Conservation (phyloP, 495 filamentous ascomycete species). For the Aspergillus leporis region DNA sequence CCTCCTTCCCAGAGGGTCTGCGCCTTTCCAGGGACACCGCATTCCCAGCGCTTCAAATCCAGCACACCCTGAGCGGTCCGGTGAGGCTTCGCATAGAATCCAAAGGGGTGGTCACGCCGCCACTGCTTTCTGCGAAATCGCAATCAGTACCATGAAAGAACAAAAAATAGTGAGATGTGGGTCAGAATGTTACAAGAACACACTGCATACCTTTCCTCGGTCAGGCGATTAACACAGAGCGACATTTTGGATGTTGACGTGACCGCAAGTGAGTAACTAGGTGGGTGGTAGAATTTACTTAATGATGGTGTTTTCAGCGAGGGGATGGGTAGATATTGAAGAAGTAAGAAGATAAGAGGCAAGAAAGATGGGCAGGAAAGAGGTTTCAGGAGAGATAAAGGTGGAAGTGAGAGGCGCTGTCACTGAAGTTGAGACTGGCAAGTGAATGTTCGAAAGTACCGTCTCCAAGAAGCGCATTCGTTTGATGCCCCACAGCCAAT, state of each 20-base stretch:
- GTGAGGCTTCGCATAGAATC: conserved; percentile 89
- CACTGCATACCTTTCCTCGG: conserved; percentile 78
- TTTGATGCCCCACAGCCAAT: conserved; percentile 25
- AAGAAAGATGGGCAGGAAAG: not conserved
- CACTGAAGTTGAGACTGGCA: not conserved
- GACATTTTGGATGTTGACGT: conserved; percentile 57
- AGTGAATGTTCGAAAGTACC: conserved; percentile 10
- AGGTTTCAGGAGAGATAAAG: not conserved
- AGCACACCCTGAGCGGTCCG: conserved; percentile 77
- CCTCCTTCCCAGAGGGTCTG: conserved; percentile 97
- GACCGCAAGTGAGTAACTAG: not conserved
- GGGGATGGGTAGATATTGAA: not conserved
- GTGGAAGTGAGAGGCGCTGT: not conserved
- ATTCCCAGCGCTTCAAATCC: conserved; percentile 95
- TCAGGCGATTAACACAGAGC: conserved; percentile 82
- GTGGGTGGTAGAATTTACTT: not conserved
- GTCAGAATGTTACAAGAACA: not conserved
- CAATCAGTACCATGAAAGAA: conserved; percentile 18
- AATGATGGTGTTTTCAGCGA: not conserved
- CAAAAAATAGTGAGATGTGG: not conserved
- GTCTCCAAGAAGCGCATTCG: conserved; percentile 8
- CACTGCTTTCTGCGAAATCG: conserved; percentile 76
- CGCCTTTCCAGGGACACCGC: conserved; percentile 91
- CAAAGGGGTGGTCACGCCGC: conserved; percentile 95
- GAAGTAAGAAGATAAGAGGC: conserved; percentile 7